Evolutionary conservation across 148 eudicot species (phyloP).

Genomic region (Silene conica): DNA sequence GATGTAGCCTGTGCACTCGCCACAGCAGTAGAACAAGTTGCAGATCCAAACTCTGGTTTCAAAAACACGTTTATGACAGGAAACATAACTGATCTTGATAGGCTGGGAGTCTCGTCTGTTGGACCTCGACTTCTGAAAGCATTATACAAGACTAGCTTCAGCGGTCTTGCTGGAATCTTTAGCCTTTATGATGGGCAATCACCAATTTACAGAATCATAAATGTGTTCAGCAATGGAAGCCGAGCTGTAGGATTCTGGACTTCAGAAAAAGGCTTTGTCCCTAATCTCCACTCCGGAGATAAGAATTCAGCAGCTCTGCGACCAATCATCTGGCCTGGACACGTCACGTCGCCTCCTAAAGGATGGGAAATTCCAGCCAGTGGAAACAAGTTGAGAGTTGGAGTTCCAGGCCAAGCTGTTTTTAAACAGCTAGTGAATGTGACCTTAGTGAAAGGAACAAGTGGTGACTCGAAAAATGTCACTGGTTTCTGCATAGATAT

Average conservation of each 20-base stretch:
- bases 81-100: constrained; percentile 16
- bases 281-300: neutral
- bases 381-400: constrained; percentile 35
- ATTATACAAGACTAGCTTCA: constrained; percentile 19
- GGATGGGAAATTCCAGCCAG: constrained; percentile 28
- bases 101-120: constrained; percentile 19
- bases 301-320: constrained; percentile 2
- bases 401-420: constrained; percentile 35
- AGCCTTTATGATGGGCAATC: constrained; percentile 21
- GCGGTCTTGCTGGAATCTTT: constrained; percentile 30
- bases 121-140: constrained; percentile 29
- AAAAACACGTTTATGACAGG: neutral
- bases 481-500: constrained; percentile 55
- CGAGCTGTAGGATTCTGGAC: constrained; percentile 32
- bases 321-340: constrained; percentile 27
- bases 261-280: constrained; percentile 5
- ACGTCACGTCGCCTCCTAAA: constrained; percentile 9
- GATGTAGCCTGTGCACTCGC: constrained; percentile 34
- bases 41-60: constrained; percentile 3
- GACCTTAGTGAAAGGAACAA: constrained; percentile 20
- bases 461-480: constrained; percentile 1
- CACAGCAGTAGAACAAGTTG: constrained; percentile 21
- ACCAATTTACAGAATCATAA: constrained; percentile 23
- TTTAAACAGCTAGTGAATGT: constrained; percentile 36
- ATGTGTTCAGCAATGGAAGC: constrained; percentile 19